phyloP scores from a whole-genome alignment of 2,329 filamentous ascomycete genomes.

The Trichoderma sp. region DNA sequence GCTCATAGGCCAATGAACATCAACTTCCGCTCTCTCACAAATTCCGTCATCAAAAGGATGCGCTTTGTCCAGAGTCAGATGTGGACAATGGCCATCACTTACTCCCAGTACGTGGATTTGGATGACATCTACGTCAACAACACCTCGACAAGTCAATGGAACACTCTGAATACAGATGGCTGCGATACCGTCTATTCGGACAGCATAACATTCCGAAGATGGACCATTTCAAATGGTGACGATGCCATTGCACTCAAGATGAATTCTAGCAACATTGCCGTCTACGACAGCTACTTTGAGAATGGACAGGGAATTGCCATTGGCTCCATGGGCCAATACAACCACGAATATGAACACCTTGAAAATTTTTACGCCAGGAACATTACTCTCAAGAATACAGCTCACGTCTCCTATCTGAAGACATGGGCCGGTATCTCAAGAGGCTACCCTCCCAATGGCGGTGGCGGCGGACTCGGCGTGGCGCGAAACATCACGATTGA shows the following conservation, averaged over 20 bases:
- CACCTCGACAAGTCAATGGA: conserved; percentile 42
- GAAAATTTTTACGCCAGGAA: conserved; percentile 54
- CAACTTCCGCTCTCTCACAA: conserved; percentile 47
- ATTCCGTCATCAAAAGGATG: conserved; percentile 53
- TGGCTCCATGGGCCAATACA: conserved; percentile 61
- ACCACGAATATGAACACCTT: conserved; percentile 52
- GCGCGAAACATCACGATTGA: conserved; percentile 41
- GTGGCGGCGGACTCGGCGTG: conserved; percentile 57
- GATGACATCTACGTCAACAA: conserved; percentile 59
- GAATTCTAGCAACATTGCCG: conserved; percentile 58
- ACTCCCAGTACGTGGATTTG: conserved; percentile 51
- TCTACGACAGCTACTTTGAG: conserved; percentile 54
- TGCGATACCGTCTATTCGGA: conserved; percentile 58
- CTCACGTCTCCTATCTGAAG: conserved; percentile 59
- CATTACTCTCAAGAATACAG: conserved; percentile 50
- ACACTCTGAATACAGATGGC: conserved; percentile 48
- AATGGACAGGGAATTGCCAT: conserved; percentile 59
- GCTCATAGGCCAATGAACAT: conserved; percentile 58
- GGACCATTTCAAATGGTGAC: conserved; percentile 57
- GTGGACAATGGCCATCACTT: conserved; percentile 61
- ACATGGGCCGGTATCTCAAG: conserved; percentile 59
- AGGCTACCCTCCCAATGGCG: conserved; percentile 61
- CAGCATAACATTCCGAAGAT: conserved; percentile 55
- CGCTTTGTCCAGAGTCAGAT: conserved; percentile 62
- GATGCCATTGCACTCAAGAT: conserved; percentile 59